A percentile compares a stretch with the other conserved stretches of the same genome.
Evolutionary conservation across 2,329 filamentous ascomycete species (phyloP).

Genomic region (Ilyonectria destructans): DNA sequence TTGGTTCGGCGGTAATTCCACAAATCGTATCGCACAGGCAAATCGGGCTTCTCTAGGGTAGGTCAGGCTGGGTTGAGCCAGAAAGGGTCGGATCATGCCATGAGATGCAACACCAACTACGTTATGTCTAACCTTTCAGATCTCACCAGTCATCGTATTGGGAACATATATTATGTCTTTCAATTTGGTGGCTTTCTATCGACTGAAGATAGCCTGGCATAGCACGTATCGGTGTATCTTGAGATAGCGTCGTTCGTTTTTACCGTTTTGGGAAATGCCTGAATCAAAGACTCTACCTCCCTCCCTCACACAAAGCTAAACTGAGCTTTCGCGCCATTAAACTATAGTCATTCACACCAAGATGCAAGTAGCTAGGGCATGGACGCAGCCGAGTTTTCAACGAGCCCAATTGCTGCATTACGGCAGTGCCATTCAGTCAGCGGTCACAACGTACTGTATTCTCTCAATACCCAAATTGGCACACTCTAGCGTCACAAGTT

Average conservation of each 20-base stretch:
- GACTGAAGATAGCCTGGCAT: not conserved
- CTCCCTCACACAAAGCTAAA: too few relatives aligned
- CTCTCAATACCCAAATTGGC: too few relatives aligned
- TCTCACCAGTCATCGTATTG: not conserved
- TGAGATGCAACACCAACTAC: not conserved
- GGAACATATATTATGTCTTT: not conserved
- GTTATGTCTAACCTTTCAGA: not conserved
- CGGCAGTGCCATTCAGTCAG: too few relatives aligned
- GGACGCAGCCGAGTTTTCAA: too few relatives aligned
- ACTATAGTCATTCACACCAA: too few relatives aligned
- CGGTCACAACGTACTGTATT: too few relatives aligned
- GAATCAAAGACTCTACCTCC: too few relatives aligned
- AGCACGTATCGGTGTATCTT: not conserved
- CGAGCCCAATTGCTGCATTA: too few relatives aligned
- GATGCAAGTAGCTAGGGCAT: too few relatives aligned
- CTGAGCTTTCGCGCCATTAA: too few relatives aligned
- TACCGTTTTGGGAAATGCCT: not conserved
- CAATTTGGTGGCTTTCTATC: not conserved
- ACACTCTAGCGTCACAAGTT: too few relatives aligned
- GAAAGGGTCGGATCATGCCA: not conserved
- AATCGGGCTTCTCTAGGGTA: not conserved
- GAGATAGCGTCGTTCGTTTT: not conserved
- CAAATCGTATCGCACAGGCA: not conserved
- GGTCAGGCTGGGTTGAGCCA: not conserved
- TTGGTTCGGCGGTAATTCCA: not conserved